Evolutionary conservation across 495 filamentous ascomycete species (phyloP).

Genomic region (Hypoxylon cercidicola): DNA sequence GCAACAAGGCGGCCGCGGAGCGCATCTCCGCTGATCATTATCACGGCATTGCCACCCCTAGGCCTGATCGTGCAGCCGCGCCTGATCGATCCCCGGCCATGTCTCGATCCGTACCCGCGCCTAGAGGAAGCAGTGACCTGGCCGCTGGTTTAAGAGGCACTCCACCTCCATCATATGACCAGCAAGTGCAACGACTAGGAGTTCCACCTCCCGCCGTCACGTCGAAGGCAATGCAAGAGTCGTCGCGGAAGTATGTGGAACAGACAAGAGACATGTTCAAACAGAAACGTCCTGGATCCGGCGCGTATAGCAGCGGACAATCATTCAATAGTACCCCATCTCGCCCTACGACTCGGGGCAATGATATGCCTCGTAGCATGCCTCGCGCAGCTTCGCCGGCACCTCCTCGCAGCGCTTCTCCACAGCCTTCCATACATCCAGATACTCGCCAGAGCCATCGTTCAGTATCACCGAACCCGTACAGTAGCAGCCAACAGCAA

Average conservation of each 20-base stretch:
- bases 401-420: conserved; percentile 61
- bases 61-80: conserved; percentile 56
- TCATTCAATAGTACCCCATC: conserved; percentile 45
- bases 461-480: conserved; percentile 50
- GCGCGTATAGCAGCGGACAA: conserved; percentile 29
- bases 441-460: conserved; percentile 55
- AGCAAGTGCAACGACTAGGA: conserved; percentile 80
- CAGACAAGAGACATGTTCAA: conserved; percentile 84
- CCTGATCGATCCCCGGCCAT: conserved; percentile 58
- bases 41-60: conserved; percentile 88
- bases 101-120: conserved; percentile 55
- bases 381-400: conserved; percentile 63
- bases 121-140: conserved; percentile 59
- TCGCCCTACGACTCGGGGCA: conserved; percentile 58
- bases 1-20: conserved; percentile 74
- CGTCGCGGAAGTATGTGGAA: conserved; percentile 84
- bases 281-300: conserved; percentile 59
- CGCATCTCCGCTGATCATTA: conserved; percentile 93
- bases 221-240: conserved; percentile 90
- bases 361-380: conserved; percentile 60
- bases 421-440: conserved; percentile 56
- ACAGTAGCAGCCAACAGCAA: conserved; percentile 32
- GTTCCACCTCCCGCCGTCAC: conserved; percentile 94
- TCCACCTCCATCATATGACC: conserved; percentile 87
- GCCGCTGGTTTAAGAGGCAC: conserved; percentile 69